Evolutionary conservation across 495 filamentous ascomycete genomes (phyloP).

Genomic region (Opeltia flavorubescens): DNA sequence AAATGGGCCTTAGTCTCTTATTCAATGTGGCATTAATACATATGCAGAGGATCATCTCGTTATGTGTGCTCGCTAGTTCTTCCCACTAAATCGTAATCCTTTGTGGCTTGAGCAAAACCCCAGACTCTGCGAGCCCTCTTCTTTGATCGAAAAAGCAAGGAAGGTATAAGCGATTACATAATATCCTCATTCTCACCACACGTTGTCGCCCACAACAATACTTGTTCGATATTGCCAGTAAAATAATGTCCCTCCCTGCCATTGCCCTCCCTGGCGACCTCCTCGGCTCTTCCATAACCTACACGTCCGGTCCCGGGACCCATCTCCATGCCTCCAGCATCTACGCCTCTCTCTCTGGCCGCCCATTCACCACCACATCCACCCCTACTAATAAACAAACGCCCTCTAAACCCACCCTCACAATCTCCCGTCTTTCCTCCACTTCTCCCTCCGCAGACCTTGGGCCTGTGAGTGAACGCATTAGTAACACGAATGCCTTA

Average conservation of each 20-base stretch:
- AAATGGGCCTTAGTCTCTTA: no score
- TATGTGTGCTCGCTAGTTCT: no score
- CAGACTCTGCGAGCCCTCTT: no score
- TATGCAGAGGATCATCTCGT: no score
- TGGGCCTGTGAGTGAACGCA: conserved; percentile 8
- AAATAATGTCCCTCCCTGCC: conserved; percentile 5
- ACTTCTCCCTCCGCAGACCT: conserved; percentile 25
- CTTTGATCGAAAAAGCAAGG: no score
- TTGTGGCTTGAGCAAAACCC: no score
- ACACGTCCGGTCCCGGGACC: conserved; percentile 62
- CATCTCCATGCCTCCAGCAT: conserved; percentile 59
- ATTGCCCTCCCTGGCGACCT: conserved; percentile 53
- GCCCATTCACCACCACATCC: conserved; percentile 31
- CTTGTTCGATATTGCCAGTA: no score
- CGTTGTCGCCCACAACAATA: conserved; percentile 5
- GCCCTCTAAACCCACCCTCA: conserved; percentile 31
- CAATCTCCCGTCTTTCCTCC: conserved; percentile 20
- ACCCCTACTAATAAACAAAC: conserved; percentile 18
- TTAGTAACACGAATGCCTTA: conserved; percentile 50
- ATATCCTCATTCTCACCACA: neutral
- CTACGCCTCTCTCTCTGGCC: conserved; percentile 57
- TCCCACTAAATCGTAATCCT: no score
- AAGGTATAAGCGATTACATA: no score
- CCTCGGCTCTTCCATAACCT: conserved; percentile 51
- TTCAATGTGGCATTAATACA: no score